Evolutionary conservation across 2,329 filamentous ascomycete species (phyloP), one percentile per base, ranked within the genome.

Genomic region (Diplocarpon mali): DNA sequence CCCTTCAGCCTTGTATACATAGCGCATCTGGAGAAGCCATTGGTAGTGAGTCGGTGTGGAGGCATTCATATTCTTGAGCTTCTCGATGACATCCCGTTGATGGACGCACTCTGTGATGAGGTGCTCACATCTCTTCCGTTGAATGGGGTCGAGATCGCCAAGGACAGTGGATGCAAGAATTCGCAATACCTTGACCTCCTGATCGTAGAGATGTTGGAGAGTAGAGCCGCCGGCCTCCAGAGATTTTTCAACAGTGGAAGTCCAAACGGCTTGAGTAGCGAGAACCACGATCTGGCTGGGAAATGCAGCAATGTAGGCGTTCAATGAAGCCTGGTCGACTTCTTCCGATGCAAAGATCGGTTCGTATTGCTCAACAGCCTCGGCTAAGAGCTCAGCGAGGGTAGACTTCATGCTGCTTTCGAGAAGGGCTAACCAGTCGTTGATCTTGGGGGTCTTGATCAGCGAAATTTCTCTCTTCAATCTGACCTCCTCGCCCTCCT

Each of bases 71-170:
- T 82, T 75, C 38, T 89, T 75, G 20, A 99, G 77, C 64, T 86
- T 93, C 60, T 90, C 83, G 52, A 96, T 92, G 14, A 83, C 78
- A 64, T 98, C 92, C 49, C 92, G 84, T 65, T 99, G 93, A 62
- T 98, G 92, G 12, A 99, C 92, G 61, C 92, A 96, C 63, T 98
- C 93, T 0, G 93, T 99, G 60, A 99, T 98, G 53, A 98, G 76
- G 65, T 95, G 90, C 64, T 99, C 92, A 65, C 90, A 98, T 69
- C 95, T 95, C 73, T 95, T 95, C 51, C 92, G 78, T 60, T 85
- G 78, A 40, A 95, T 84, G 6, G 86, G 71, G 53, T 89, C 84
- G 16, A 98, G 75, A 58, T 98, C 89, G 32, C 85, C 86, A 13
- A 98, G 72, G 11, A 99, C 92, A 2, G 87, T 90, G 32, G 85